Evolutionary conservation across 805 yeast species (phyloP), one percentile per base, ranked within the genome.

Genomic region (Hagleromyces aurorensis): DNA sequence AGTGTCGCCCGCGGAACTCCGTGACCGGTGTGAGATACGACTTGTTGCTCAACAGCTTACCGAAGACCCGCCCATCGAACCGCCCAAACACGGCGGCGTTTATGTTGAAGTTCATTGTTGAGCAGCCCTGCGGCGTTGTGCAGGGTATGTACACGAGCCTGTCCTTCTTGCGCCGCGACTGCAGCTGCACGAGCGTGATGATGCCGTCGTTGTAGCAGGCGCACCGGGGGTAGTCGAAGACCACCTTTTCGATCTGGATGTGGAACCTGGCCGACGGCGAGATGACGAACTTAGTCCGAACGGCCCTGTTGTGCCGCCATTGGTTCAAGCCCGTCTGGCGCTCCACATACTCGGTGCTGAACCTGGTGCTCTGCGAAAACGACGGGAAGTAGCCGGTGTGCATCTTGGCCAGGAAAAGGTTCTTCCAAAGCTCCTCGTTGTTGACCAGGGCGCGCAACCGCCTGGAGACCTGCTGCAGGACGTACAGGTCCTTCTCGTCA

Each of bases 371-470:
- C n/a, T 47, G 43, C 3, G 66, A 48, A 18, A 53, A 42, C 0
- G 67, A 60, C 15, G 67, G 65, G 44, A 64, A 64, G 14, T 38
- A 30, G 13, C 43, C 38, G 0, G 59, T 47, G 9, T 47, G 36
- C 25, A 50, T 51, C 13, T 43, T 48, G 15, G 56, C 41, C 8
- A 46, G 36, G 33, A 63, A 60, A 20, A 62, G 41, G 30, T 52
- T 54, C 38, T 61, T 62, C 69, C 68, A 64, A 7, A 64, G 40
- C 34, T 63, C 69, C 24, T 62, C 62, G 39, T 63, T 61, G 30
- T 52, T 54, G 14, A 62, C 50, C 12, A 63, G 34, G 7, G 40
- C 37, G 16, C 50, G 31, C 15, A 63, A 46, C 1, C 34, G 29
- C 6, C 34, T 45, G 26, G 61, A 57, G 4, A 62, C 46, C 28